Evolutionary conservation across 2,329 filamentous ascomycete genomes (phyloP).

Genomic region (Aaosphaeria arxii): DNA sequence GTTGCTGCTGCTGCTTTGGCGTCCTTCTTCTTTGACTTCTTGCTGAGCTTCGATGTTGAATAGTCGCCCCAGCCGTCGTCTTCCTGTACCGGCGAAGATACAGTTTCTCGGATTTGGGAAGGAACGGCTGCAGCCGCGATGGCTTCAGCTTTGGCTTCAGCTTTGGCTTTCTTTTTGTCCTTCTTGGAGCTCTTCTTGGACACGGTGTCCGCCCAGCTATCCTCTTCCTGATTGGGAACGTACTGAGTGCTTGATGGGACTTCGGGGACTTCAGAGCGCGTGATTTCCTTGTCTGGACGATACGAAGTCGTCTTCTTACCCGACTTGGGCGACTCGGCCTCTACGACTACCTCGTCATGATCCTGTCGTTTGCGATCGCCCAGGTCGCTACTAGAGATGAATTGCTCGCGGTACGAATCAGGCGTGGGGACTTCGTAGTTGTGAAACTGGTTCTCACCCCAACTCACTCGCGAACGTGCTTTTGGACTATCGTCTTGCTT

Average conservation of each 20-base stretch:
- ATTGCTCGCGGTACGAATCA: slow-evolving; percentile 39
- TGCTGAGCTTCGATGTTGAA: too few species aligned
- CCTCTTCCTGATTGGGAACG: slow-evolving; percentile 22
- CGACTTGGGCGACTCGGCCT: slow-evolving; percentile 31
- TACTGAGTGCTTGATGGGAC: slow-evolving; percentile 28
- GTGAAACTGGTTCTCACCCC: slow-evolving; percentile 47
- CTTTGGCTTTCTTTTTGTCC: slow-evolving; percentile 27
- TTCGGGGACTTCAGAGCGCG: slow-evolving; percentile 14
- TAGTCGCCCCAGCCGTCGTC: too few species aligned
- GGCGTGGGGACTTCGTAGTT: slow-evolving; percentile 47
- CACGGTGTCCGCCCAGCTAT: slow-evolving; percentile 16
- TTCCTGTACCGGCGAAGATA: too few species aligned
- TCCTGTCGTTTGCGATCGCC: slow-evolving; percentile 20
- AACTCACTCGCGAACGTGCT: slow-evolving; percentile 39
- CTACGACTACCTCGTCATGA: slow-evolving; percentile 39
- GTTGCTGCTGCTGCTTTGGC: too few species aligned
- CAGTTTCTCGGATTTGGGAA: too few species aligned
- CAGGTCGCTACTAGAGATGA: slow-evolving; percentile 29
- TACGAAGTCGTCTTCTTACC: slow-evolving; percentile 29
- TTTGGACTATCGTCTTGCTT: slow-evolving; percentile 9
- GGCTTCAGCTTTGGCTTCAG: slow-evolving; percentile 14
- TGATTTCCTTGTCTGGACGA: slow-evolving; percentile 18
- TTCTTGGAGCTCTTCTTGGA: slow-evolving; percentile 31
- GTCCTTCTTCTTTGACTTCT: too few species aligned
- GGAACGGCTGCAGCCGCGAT: slow-evolving; percentile 11